Evolutionary conservation across 2,329 filamentous ascomycete genomes (phyloP).

Genomic region (Trichoderma harzianum): DNA sequence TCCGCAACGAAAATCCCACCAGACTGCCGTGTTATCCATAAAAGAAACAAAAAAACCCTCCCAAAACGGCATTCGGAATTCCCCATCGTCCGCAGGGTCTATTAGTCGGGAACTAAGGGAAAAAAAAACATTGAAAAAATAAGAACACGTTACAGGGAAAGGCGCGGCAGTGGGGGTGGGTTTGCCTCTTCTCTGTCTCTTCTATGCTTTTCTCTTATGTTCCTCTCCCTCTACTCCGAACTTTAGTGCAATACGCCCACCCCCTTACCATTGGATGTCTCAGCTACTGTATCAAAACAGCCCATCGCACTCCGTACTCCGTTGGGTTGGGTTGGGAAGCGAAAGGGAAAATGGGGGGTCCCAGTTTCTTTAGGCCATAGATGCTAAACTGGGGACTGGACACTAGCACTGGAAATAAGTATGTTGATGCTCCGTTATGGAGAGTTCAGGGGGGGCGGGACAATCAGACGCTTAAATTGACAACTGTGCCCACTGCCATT

Average conservation of each 20-base stretch:
- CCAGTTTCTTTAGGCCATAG: not conserved
- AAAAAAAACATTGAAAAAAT: not conserved
- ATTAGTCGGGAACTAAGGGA: not conserved
- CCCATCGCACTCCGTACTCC: not conserved
- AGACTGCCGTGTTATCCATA: not conserved
- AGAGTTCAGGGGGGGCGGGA: not conserved
- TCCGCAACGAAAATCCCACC: not conserved
- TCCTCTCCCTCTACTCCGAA: not conserved
- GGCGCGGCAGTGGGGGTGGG: not conserved
- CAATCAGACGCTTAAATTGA: slow-evolving; percentile 16
- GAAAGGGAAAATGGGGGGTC: not conserved
- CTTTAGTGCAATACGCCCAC: not conserved
- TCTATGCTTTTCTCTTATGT: not conserved
- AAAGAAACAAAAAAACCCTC: not conserved
- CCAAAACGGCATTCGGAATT: slow-evolving; percentile 7
- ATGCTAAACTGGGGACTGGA: not conserved
- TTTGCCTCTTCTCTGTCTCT: not conserved
- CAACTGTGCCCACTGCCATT: not conserved
- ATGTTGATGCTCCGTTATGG: not conserved
- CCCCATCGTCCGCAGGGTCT: not conserved
- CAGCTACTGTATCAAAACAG: not conserved
- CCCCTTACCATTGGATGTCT: not conserved
- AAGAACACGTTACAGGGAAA: not conserved
- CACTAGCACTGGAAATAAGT: not conserved
- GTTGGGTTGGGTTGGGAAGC: not conserved